Percentiles rank a stretch among this genome's conserved stretches.
Conservation (phyloP, 1,284 basidiomycete species). For the Trametes polyzona region DNA sequence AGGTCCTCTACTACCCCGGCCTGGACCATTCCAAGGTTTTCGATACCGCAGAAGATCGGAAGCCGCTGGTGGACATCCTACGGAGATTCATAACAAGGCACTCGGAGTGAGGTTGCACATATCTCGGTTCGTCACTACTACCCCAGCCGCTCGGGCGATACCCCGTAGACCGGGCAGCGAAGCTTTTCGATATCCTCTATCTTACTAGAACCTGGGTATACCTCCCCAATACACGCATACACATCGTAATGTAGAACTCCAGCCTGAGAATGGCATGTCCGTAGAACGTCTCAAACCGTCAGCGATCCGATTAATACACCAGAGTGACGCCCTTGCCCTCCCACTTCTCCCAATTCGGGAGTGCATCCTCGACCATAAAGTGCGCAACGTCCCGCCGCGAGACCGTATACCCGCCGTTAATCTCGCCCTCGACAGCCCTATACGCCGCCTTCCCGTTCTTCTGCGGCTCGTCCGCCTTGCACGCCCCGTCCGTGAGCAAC, state of each 20-base stretch:
- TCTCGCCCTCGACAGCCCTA: conserved; percentile 37
- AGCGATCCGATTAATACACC: conserved; percentile 38
- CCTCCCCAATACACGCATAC: too few species aligned
- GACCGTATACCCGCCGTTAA: conserved; percentile 51
- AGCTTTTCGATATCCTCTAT: too few species aligned
- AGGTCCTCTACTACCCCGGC: conserved; percentile 54
- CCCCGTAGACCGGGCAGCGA: too few species aligned
- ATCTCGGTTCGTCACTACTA: too few species aligned
- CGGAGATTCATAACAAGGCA: not conserved
- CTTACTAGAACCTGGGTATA: too few species aligned
- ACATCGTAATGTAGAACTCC: too few species aligned
- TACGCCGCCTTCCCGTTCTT: conserved; percentile 40
- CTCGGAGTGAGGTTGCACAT: not conserved
- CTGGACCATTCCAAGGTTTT: conserved; percentile 64
- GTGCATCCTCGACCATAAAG: conserved; percentile 57
- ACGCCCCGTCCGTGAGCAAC: conserved; percentile 60
- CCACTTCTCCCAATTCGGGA: conserved; percentile 56
- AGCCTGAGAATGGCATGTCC: too few species aligned
- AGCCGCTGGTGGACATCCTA: conserved; percentile 43
- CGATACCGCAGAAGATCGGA: conserved; percentile 43
- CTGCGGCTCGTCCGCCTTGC: conserved; percentile 45
- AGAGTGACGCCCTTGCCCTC: conserved; percentile 49
- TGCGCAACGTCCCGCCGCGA: conserved; percentile 67
- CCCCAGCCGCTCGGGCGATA: too few species aligned
- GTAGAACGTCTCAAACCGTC: too few species aligned